phyloP scores from a whole-genome alignment of 805 yeast genomes.

The Kregervanrija pseudodelftensis region DNA sequence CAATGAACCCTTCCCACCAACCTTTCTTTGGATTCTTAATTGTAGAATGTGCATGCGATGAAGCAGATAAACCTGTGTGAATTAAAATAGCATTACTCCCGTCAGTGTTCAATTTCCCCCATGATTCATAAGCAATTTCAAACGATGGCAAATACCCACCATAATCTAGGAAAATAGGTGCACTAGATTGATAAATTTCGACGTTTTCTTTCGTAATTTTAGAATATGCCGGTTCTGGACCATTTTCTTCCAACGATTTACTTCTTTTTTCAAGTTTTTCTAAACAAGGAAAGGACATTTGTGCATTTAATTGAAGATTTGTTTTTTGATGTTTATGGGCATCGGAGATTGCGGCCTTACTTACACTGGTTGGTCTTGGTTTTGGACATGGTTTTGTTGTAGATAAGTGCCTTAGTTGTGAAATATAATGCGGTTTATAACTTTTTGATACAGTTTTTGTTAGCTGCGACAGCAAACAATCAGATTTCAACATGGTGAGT shows the following conservation, averaged over 20 bases:
- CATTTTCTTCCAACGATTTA: slow-evolving; percentile 33
- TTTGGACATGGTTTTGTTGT: not conserved
- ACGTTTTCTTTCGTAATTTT: slow-evolving; percentile 60
- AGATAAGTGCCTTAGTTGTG: too few species aligned
- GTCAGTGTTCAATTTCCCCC: slow-evolving; percentile 68
- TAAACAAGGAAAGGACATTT: slow-evolving; percentile 75
- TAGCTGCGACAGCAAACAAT: too few species aligned
- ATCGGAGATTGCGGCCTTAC: slow-evolving; percentile 1
- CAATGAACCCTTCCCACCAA: slow-evolving; percentile 96
- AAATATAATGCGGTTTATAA: too few species aligned
- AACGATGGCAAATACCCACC: slow-evolving; percentile 73
- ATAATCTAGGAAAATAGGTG: slow-evolving; percentile 68
- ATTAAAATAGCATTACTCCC: slow-evolving; percentile 69
- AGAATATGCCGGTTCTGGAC: slow-evolving; percentile 84
- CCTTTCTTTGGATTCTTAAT: slow-evolving; percentile 62
- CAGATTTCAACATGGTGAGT: too few species aligned
- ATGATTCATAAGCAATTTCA: slow-evolving; percentile 85
- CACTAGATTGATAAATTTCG: slow-evolving; percentile 42
- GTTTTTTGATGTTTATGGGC: slow-evolving; percentile 11
- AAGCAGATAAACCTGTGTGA: slow-evolving; percentile 89
- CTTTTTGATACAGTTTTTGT: too few species aligned
- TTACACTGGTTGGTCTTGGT: slow-evolving; percentile 8
- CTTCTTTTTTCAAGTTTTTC: slow-evolving; percentile 62
- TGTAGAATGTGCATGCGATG: slow-evolving; percentile 88
- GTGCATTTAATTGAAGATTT: slow-evolving; percentile 43